phyloP scores from a whole-genome alignment of 1,139 yeast genomes.

The Sugiyamaella novakii region DNA sequence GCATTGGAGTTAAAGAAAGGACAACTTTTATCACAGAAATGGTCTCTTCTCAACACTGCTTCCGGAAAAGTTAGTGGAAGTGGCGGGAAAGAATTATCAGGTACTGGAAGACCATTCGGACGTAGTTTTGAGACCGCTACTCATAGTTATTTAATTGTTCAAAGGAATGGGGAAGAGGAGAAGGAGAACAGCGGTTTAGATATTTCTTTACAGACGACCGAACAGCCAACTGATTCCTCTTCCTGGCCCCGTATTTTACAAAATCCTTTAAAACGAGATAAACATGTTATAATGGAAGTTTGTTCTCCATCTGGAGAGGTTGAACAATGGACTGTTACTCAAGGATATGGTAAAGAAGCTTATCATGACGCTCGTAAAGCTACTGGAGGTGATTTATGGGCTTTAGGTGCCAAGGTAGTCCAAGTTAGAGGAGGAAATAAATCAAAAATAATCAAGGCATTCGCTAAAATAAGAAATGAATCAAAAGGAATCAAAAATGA shows the following conservation, averaged over 20 bases:
- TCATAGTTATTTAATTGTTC: constrained; percentile 73
- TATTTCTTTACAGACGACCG: neutral
- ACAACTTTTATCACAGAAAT: constrained; percentile 64
- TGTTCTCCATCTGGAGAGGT: constrained; percentile 78
- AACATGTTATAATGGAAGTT: constrained; percentile 77
- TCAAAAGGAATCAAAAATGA: constrained; percentile 11
- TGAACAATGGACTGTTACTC: constrained; percentile 87
- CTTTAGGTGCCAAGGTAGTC: constrained; percentile 67
- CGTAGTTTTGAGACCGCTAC: constrained; percentile 72
- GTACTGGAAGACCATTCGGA: constrained; percentile 77
- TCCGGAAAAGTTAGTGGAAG: constrained; percentile 43
- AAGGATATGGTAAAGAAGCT: constrained; percentile 69
- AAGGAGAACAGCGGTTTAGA: neutral
- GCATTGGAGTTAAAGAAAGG: constrained; percentile 84
- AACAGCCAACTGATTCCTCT: constrained; percentile 12
- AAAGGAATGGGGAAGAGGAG: constrained; percentile 48
- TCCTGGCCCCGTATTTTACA: constrained; percentile 62
- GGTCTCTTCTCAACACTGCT: constrained; percentile 51
- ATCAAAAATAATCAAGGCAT: constrained; percentile 30
- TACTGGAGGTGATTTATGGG: constrained; percentile 87
- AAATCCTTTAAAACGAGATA: constrained; percentile 76
- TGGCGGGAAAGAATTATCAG: constrained; percentile 51
- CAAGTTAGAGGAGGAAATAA: constrained; percentile 34
- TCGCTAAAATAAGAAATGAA: constrained; percentile 18
- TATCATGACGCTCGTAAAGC: constrained; percentile 93